These are phyloP conservation scores for Tylopilus sp. DNA, from an alignment of 768 basidiomycete genomes.

Conservation along the genomic window DNA sequence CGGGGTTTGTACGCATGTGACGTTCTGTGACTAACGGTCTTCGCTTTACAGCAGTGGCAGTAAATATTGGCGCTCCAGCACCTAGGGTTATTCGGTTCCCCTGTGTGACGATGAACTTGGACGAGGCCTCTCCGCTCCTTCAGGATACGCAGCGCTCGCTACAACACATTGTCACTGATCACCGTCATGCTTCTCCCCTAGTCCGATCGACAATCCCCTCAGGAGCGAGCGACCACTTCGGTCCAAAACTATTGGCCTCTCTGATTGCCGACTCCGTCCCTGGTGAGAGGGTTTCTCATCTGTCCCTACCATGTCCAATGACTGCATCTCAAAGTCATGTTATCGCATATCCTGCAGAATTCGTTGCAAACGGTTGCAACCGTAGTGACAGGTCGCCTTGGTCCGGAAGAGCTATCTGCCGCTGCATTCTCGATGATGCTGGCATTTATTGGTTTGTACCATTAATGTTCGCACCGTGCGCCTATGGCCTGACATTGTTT, in stretches of 20 bases:
- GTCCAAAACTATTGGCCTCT: conserved; percentile 39
- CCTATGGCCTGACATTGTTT: conserved; percentile 52
- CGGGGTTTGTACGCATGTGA: too few relatives aligned
- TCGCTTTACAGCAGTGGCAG: too few relatives aligned
- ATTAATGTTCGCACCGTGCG: conserved; percentile 17
- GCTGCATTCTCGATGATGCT: conserved; percentile 76
- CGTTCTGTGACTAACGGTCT: too few relatives aligned
- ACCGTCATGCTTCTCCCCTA: conserved; percentile 11
- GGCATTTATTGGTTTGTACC: conserved; percentile 70
- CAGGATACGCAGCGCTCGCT: conserved; percentile 5
- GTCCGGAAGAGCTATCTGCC: conserved; percentile 65
- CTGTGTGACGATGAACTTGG: conserved; percentile 12
- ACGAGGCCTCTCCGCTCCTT: conserved; percentile 35
- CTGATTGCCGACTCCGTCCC: conserved; percentile 57
- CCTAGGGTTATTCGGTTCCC: too few relatives aligned
- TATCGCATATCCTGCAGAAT: conserved; percentile 71
- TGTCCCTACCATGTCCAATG: too few relatives aligned
- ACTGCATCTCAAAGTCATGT: conserved; percentile 43
- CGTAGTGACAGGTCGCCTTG: conserved; percentile 61
- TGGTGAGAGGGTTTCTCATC: conserved; percentile 34
- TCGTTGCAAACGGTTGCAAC: conserved; percentile 68
- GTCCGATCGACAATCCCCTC: conserved; percentile 18
- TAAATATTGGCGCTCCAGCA: too few relatives aligned
- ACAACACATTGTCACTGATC: conserved; percentile 1
- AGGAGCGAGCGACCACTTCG: conserved; percentile 20